Conservation (phyloP, 495 filamentous ascomycete species). For the Aspergillus sclerotioniger region DNA sequence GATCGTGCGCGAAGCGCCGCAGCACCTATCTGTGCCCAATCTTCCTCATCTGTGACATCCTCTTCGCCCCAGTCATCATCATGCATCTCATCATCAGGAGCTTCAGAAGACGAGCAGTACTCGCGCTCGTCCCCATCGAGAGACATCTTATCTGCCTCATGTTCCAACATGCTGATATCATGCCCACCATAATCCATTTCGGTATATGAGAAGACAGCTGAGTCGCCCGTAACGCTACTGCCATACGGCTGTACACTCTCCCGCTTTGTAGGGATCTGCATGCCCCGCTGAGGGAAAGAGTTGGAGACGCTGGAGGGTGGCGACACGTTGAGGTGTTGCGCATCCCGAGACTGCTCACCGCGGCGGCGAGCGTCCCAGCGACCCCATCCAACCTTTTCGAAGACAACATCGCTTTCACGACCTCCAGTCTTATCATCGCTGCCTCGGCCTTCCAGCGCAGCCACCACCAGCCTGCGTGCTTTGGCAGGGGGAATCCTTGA, state of each 20-base stretch:
- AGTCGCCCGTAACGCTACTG: constrained; percentile 66
- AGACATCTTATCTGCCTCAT: constrained; percentile 96
- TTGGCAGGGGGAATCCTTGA: constrained; percentile 87
- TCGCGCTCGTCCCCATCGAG: constrained; percentile 69
- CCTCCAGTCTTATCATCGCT: constrained; percentile 62
- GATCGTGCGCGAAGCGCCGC: constrained; percentile 76
- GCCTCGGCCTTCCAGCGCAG: constrained; percentile 74
- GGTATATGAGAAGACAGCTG: constrained; percentile 71
- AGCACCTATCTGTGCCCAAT: constrained; percentile 90
- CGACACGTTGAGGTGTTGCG: constrained; percentile 31
- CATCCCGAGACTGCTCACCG: constrained; percentile 59
- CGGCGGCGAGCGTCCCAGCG: constrained; percentile 84
- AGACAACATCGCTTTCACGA: constrained; percentile 71
- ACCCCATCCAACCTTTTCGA: constrained; percentile 97
- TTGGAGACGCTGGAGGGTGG: constrained; percentile 54
- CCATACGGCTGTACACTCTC: constrained; percentile 50
- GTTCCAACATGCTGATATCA: constrained; percentile 67
- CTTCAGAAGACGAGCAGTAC: constrained; percentile 71
- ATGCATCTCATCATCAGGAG: constrained; percentile 61
- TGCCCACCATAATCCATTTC: constrained; percentile 51
- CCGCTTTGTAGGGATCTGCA: constrained; percentile 63
- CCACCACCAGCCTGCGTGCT: constrained; percentile 83
- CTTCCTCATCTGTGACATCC: constrained; percentile 94
- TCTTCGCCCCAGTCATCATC: constrained; percentile 69
- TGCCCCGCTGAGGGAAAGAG: constrained; percentile 50